These are phyloP conservation scores for Pisolithus marmoratus DNA, from an alignment of 768 basidiomycete species.

Conservation along the genomic window DNA sequence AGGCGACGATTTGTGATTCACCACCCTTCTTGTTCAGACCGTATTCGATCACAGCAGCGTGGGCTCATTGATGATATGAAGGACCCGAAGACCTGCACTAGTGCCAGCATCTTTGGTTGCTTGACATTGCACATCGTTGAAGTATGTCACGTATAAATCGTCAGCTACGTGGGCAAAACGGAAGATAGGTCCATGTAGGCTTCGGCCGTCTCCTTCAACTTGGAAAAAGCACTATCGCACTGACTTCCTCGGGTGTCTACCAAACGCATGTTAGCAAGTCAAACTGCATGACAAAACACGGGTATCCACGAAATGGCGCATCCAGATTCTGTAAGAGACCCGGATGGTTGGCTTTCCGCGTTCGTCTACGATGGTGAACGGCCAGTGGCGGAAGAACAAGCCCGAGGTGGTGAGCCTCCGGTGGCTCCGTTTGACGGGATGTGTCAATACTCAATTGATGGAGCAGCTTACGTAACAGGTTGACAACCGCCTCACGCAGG, in stretches of 20 bases:
- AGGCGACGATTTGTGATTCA: slow-evolving; percentile 95
- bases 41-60: slow-evolving; percentile 98
- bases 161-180: not conserved
- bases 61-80: slow-evolving; percentile 97
- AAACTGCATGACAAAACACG: not conserved
- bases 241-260: slow-evolving; percentile 89
- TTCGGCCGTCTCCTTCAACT: slow-evolving; percentile 99
- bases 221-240: slow-evolving; percentile 90
- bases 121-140: slow-evolving; percentile 99
- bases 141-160: slow-evolving; percentile 47
- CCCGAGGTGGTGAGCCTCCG: too few species aligned
- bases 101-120: slow-evolving; percentile 98
- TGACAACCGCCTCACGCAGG: too few species aligned
- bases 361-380: slow-evolving; percentile 77
- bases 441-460: too few species aligned
- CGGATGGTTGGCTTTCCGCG: slow-evolving; percentile 73
- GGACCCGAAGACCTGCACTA: slow-evolving; percentile 89
- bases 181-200: slow-evolving; percentile 53
- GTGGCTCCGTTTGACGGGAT: too few species aligned
- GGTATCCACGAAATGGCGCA: slow-evolving; percentile 72
- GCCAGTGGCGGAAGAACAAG: too few species aligned
- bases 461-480: too few species aligned
- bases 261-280: not conserved
- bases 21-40: slow-evolving; percentile 95
- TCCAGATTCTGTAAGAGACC: slow-evolving; percentile 73